phyloP scores from a whole-genome alignment of 2,329 filamentous ascomycete genomes.

The Penicillium sp. region DNA sequence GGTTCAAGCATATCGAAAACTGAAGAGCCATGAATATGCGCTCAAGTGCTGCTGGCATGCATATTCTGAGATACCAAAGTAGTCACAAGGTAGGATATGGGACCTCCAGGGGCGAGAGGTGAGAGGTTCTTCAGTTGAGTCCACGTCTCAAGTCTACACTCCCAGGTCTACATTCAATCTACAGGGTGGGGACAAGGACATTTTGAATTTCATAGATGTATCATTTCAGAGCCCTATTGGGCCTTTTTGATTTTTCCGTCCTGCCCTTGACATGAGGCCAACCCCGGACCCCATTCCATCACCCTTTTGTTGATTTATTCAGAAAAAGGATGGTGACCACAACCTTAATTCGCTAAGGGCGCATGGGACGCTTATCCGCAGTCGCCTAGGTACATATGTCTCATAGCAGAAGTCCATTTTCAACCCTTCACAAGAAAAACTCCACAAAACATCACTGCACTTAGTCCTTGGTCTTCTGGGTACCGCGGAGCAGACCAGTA shows the following conservation, averaged over 20 bases:
- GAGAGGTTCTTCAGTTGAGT: not conserved
- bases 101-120: too few relatives aligned
- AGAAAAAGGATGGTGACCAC: slow-evolving; percentile 38
- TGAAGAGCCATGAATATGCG: too few relatives aligned
- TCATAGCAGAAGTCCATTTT: slow-evolving; percentile 44
- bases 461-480: slow-evolving; percentile 99
- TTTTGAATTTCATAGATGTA: slow-evolving; percentile 26
- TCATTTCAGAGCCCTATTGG: slow-evolving; percentile 25
- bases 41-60: too few relatives aligned
- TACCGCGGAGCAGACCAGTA: slow-evolving; percentile 99
- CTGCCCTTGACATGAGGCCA: slow-evolving; percentile 27
- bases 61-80: too few relatives aligned
- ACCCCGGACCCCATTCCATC: slow-evolving; percentile 26
- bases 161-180: not conserved
- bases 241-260: slow-evolving; percentile 28
- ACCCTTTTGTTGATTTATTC: slow-evolving; percentile 32
- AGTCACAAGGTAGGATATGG: too few relatives aligned
- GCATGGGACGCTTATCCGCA: slow-evolving; percentile 39
- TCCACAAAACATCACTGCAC: slow-evolving; percentile 55
- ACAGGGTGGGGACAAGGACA: slow-evolving; percentile 12
- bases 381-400: slow-evolving; percentile 45
- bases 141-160: not conserved
- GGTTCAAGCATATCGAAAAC: too few relatives aligned
- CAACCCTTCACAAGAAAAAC: slow-evolving; percentile 55
- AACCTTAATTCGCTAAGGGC: slow-evolving; percentile 43